Evolutionary conservation across 352 stramenopile species (phyloP), one percentile per base, ranked within the genome.

Genomic region (Phytophthora citricola): DNA sequence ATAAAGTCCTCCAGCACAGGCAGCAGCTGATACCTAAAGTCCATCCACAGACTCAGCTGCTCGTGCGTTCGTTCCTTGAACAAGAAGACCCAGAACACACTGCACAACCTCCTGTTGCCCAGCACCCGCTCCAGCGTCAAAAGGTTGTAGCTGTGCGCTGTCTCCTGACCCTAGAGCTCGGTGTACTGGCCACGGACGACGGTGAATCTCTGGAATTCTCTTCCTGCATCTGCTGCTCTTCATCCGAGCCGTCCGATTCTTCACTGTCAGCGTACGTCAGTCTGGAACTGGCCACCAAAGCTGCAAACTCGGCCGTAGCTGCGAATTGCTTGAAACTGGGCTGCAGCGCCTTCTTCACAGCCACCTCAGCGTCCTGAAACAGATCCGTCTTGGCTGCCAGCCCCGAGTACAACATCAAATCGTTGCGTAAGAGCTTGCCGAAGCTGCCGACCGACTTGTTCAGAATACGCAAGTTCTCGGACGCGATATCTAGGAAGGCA

Each of bases 71-170:
- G 85, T 31, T 95, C 87, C 53, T 94, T 93, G 66, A 93, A 95
- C 14, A 95, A 51, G 60, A 91, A 93, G 6, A 95, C 84, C 87
- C 87, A 95, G 52, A 95, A 95, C 0, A 95, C 80, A 44, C 87
- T 94, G 56, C 87, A 95, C 12, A 95, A 59, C 26, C 87, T 76
- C 5, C 87, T 76, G 62, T 95, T 95, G 15, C 69, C 73, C 14
- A 95, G 59, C 9, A 95, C 85, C 1, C 81, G 83, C 38, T 92
- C 79, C 11, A 95, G 60, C 26, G 85, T 94, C 50, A 95, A 60
- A 89, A 88, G 4, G 81, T 74, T 32, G 80, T 71, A 1, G 60
- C 73, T 40, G 68, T 61, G 53, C 54, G 75, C 29, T 63, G 64
- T 67, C 59, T 69, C 39, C 52, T 71, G 26, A 20, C 62, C 24